A percentile compares a stretch with the other conserved stretches of the same genome.
These are phyloP conservation scores for Macrolepiota albuminosa DNA, from an alignment of 768 basidiomycete genomes.

Conservation along the genomic window DNA sequence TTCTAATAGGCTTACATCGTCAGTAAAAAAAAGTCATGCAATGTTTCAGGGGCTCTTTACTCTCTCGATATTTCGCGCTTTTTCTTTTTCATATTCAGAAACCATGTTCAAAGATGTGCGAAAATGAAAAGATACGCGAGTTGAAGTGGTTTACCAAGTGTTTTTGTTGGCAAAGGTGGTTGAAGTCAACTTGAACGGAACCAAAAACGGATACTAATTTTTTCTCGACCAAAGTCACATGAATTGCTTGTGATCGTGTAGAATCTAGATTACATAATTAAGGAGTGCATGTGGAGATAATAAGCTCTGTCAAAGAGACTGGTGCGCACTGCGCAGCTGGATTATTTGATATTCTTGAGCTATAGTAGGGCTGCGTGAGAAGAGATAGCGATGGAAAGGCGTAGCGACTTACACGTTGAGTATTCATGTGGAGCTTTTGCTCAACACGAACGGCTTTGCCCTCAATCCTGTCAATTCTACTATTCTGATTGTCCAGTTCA, in stretches of 20 bases:
- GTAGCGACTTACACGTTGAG: conserved; percentile 59
- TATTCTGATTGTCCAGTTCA: conserved; percentile 86
- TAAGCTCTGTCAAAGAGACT: not conserved
- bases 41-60: conserved; percentile 3
- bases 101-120: conserved; percentile 12
- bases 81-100: conserved; percentile 31
- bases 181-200: not conserved
- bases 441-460: conserved; percentile 77
- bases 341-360: conserved; percentile 60
- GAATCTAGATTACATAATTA: not conserved
- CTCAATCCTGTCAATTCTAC: conserved; percentile 68
- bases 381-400: not conserved
- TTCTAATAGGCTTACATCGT: conserved; percentile 29
- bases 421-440: conserved; percentile 73
- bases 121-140: not conserved
- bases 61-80: conserved; percentile 29
- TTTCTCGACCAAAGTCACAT: conserved; percentile 12
- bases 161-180: not conserved
- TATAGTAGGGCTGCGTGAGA: conserved; percentile 20
- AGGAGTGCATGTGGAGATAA: not conserved
- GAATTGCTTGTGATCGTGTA: conserved; percentile 17
- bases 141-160: not conserved
- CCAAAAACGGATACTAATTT: not conserved
- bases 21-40: not conserved
- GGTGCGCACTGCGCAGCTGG: not conserved